A percentile compares a stretch with the other conserved stretches of the same genome.
Conservation (phyloP, 768 basidiomycete genomes). For the Auriscalpium vulgare region DNA sequence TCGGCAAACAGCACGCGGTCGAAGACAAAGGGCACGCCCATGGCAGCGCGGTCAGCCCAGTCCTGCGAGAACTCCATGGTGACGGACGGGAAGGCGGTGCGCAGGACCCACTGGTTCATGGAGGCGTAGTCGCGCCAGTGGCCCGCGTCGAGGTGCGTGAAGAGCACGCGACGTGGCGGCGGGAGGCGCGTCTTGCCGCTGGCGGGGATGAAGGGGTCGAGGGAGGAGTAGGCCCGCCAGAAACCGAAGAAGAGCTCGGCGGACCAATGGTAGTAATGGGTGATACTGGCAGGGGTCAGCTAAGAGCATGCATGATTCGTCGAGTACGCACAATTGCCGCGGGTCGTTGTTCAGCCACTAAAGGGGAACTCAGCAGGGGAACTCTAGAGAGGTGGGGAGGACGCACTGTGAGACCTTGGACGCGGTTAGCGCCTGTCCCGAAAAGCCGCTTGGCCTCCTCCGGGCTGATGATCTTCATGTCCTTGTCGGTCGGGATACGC, state of each 20-base stretch:
- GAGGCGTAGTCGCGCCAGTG: constrained; percentile 88
- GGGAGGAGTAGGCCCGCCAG: constrained; percentile 81
- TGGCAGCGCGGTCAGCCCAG: constrained; percentile 72
- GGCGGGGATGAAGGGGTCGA: constrained; percentile 61
- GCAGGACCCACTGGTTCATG: constrained; percentile 87
- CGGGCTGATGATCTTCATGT: constrained; percentile 70
- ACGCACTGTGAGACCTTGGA: constrained; percentile 72
- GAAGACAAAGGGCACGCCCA: constrained; percentile 65
- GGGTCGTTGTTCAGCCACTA: constrained; percentile 82
- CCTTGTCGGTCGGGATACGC: constrained; percentile 69
- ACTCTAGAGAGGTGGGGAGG: constrained; percentile 9
- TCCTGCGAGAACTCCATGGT: constrained; percentile 77
- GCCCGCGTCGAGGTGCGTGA: constrained; percentile 61
- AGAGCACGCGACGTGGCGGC: constrained; percentile 65
- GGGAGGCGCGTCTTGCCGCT: constrained; percentile 68
- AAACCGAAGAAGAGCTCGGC: constrained; percentile 90
- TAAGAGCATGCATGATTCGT: neutral
- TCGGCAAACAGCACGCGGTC: constrained; percentile 87
- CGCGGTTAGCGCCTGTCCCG: constrained; percentile 57
- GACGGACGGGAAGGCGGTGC: constrained; percentile 71
- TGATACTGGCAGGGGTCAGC: constrained; percentile 42
- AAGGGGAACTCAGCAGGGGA: neutral
- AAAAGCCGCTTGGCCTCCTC: constrained; percentile 61
- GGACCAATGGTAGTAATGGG: constrained; percentile 91
- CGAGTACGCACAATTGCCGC: constrained; percentile 62